phyloP scores from a whole-genome alignment of 768 basidiomycete species.

The Tricholoma furcatifolium region DNA sequence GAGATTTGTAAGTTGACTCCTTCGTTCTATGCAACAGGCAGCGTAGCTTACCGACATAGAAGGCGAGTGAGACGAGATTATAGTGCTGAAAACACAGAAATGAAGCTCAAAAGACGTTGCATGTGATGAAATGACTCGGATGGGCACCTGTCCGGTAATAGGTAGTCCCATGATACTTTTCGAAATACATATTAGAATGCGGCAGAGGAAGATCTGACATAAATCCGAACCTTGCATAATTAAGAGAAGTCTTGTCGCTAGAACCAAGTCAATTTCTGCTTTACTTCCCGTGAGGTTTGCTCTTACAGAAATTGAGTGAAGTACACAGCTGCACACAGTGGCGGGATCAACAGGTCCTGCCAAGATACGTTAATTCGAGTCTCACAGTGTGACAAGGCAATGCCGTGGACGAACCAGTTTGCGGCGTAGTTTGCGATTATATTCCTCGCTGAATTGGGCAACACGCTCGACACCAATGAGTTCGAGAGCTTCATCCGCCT shows the following conservation, averaged over 20 bases:
- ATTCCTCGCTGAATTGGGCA: conserved; percentile 57
- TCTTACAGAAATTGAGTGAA: conserved; percentile 65
- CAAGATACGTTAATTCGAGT: not conserved
- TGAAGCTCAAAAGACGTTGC: no score
- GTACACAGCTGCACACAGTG: conserved; percentile 62
- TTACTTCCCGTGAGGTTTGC: not conserved
- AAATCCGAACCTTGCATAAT: conserved; percentile 57
- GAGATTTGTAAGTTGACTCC: not conserved
- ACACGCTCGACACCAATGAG: conserved; percentile 56
- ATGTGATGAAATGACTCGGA: not conserved
- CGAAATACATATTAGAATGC: not conserved
- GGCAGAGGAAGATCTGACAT: not conserved
- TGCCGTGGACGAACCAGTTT: conserved; percentile 54
- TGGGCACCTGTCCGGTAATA: conserved; percentile 53
- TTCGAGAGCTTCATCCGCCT: conserved; percentile 60
- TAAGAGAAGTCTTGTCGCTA: conserved; percentile 71
- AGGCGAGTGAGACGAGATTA: conserved; percentile 62
- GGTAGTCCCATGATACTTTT: conserved; percentile 67
- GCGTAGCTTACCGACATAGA: conserved; percentile 54
- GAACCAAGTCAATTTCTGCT: not conserved
- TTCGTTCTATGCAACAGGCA: not conserved
- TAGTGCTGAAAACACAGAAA: conserved; percentile 40
- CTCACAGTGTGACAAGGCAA: no score
- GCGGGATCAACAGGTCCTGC: conserved; percentile 52
- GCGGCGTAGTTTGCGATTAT: conserved; percentile 51